Evolutionary conservation across 192 early-diverging fungal genomes (phyloP), one percentile per base, ranked within the genome.

Genomic region (Coemansia sp.): DNA sequence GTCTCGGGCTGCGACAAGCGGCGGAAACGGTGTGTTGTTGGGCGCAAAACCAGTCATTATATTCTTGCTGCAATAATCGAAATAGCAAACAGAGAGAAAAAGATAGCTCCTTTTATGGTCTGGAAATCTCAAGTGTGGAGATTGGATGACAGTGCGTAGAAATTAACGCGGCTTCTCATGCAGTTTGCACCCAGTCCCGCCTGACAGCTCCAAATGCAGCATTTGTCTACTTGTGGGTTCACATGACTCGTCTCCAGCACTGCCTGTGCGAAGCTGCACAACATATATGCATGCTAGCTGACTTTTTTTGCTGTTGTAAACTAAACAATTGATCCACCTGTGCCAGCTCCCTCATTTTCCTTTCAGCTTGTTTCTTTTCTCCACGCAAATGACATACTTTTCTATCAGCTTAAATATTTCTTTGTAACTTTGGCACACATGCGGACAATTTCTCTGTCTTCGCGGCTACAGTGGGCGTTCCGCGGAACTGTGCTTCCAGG

Each of bases 1-100:
- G 12, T 89, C 85, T 5, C 62, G 70, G 14, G 86, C 91, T 17
- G 85, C 70, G 27, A 87, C 83, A 19, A 90, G 86, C 49, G 86
- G 85, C 55, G 66, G 72, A 29, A 83, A 86, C 14, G 92, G 90
- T 41, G 78, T 68, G 65, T 72, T 69, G 66, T 75, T 81, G 27
- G 78, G 78, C 21, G 78, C 73, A 69, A 75, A 81, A 14, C 47
- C 60, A 47, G 43, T 32, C 69, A 64, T 71, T 24, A 17, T 32
- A 32, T 32, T 32, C 29, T 32, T 32, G 29, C 29, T 39, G 35
- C 24, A 53, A 37, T 41, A 25, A 37, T 25, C 22, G 17, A 17
- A 32, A 32, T 32, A 32, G 6, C 29, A 0, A 27, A 11, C n/a
- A 4, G 35, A 62, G 38, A 17, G 14, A 25, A 19, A 61, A 39